These are phyloP conservation scores for Hypericum perforatum DNA, from an alignment of 345 rosid genomes.

Conservation along the genomic window DNA sequence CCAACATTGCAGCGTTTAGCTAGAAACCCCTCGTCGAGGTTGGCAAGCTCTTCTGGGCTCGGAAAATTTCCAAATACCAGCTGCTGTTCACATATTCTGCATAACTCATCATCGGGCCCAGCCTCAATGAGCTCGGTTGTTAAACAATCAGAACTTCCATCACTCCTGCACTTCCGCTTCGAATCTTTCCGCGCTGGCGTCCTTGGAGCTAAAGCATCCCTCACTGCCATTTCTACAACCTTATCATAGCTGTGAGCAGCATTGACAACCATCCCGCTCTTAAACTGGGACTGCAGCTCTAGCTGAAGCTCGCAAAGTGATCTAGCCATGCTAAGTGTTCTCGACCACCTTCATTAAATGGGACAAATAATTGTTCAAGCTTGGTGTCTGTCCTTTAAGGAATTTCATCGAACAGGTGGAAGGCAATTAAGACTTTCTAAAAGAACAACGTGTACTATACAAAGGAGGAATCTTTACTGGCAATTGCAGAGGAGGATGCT, in stretches of 20 bases:
- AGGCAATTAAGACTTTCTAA: background rate
- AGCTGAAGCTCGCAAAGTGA: conserved; percentile 42
- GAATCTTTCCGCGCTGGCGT: conserved; percentile 26
- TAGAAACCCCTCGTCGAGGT: conserved; percentile 32
- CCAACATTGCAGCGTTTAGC: conserved; percentile 40
- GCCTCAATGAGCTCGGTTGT: conserved; percentile 6
- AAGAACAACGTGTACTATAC: background rate
- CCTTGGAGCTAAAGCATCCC: conserved; percentile 15
- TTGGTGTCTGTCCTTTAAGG: background rate
- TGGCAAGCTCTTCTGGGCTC: conserved; percentile 35
- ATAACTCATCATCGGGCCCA: no score
- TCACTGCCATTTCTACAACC: background rate
- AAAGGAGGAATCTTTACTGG: conserved; percentile 18
- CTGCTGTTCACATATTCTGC: no score
- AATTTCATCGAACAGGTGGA: conserved; percentile 9
- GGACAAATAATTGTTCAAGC: background rate
- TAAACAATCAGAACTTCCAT: conserved; percentile 11
- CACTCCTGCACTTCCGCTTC: conserved; percentile 13
- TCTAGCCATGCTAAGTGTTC: conserved; percentile 45
- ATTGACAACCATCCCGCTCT: background rate
- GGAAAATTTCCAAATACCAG: conserved; percentile 30
- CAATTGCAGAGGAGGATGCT: conserved; percentile 48
- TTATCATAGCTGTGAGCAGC: background rate
- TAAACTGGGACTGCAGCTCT: conserved; percentile 22
- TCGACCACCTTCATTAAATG: conserved; percentile 28